phyloP scores from a whole-genome alignment of 495 filamentous ascomycete genomes.

The Lophiotrema nucula region DNA sequence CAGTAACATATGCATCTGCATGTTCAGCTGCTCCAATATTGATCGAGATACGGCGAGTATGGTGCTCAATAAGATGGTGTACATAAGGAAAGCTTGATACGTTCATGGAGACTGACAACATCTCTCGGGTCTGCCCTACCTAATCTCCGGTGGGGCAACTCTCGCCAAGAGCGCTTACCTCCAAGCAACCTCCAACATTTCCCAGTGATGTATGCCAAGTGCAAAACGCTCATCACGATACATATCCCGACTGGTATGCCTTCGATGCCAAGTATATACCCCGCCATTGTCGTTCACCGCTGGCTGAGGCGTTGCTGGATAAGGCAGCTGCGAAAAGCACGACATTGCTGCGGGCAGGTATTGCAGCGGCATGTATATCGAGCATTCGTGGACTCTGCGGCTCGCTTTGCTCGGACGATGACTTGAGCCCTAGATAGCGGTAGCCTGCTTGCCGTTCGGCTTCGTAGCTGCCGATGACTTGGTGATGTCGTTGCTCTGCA shows the following conservation, averaged over 20 bases:
- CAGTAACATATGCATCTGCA: too few species aligned
- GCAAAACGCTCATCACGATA: background rate
- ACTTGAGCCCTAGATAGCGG: too few species aligned
- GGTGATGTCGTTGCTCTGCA: background rate
- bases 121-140: background rate
- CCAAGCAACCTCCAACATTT: background rate
- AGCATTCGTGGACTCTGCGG: background rate
- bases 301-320: constrained; percentile 18
- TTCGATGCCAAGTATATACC: constrained; percentile 20
- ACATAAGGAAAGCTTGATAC: too few species aligned
- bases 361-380: background rate
- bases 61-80: too few species aligned
- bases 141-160: background rate
- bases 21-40: too few species aligned
- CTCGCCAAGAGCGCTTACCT: constrained; percentile 16
- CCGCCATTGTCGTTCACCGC: background rate
- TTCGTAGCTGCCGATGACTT: background rate
- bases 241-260: too few species aligned
- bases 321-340: constrained; percentile 22
- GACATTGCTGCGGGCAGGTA: background rate
- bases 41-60: too few species aligned
- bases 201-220: constrained; percentile 27
- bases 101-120: too few species aligned
- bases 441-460: too few species aligned
- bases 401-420: background rate